A percentile compares a stretch with the other conserved stretches of the same genome.
These are phyloP conservation scores for Simmondsia chinensis DNA, from an alignment of 148 eudicot genomes.

Conservation along the genomic window DNA sequence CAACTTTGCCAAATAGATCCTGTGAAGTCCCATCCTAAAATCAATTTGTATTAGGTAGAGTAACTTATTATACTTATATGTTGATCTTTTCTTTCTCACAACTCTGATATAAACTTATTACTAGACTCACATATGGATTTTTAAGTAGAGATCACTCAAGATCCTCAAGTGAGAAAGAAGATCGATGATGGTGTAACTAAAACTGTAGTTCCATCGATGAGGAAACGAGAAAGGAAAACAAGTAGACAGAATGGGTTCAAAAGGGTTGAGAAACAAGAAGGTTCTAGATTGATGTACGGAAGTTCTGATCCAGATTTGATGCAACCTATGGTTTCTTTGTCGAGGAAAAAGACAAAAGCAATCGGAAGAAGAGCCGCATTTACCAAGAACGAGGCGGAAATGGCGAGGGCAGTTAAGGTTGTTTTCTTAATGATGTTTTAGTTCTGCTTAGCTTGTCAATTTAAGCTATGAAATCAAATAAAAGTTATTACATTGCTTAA, in stretches of 20 bases:
- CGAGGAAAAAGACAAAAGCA: conserved; percentile 22
- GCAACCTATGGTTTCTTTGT: conserved; percentile 12
- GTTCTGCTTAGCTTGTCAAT: not conserved
- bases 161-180: conserved; percentile 7
- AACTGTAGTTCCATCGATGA: conserved; percentile 42
- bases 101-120: too few relatives aligned
- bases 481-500: conserved; percentile 5
- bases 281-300: conserved; percentile 11
- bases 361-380: conserved; percentile 28
- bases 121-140: too few relatives aligned
- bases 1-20: too few relatives aligned
- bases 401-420: conserved; percentile 77
- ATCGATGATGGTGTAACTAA: conserved; percentile 13
- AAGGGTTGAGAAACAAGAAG: conserved; percentile 11
- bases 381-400: conserved; percentile 69
- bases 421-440: conserved; percentile 3
- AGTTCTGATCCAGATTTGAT: conserved; percentile 4
- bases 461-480: not conserved
- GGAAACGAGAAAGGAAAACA: conserved; percentile 55
- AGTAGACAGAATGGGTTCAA: conserved; percentile 27
- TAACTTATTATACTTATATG: not conserved
- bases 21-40: too few relatives aligned
- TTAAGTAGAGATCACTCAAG: conserved; percentile 18
- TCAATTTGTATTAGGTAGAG: too few relatives aligned
- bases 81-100: conserved; percentile 15